phyloP scores from a whole-genome alignment of 1,139 yeast genomes.

The Lizanozyma gosingica region DNA sequence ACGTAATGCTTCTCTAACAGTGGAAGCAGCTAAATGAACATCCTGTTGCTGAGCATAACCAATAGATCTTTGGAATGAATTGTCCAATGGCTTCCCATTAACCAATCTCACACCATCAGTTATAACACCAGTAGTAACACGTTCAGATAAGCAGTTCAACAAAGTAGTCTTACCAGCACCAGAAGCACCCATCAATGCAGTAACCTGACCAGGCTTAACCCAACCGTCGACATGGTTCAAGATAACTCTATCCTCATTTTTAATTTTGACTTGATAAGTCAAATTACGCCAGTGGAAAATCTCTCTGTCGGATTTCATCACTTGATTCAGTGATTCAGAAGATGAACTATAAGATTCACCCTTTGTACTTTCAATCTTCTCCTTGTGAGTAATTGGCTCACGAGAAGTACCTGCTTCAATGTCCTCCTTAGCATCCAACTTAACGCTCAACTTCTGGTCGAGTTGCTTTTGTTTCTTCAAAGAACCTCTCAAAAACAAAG shows the following conservation, averaged over 20 bases:
- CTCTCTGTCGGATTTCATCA: slow-evolving; percentile 17
- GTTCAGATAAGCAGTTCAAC: slow-evolving; percentile 37
- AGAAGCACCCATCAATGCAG: slow-evolving; percentile 69
- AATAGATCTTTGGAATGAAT: slow-evolving; percentile 71
- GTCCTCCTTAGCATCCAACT: not conserved
- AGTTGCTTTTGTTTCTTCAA: slow-evolving; percentile 17
- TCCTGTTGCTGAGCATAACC: slow-evolving; percentile 85
- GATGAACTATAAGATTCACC: slow-evolving; percentile 1
- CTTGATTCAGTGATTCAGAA: slow-evolving; percentile 1
- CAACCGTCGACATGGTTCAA: slow-evolving; percentile 71
- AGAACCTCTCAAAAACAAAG: slow-evolving; percentile 45
- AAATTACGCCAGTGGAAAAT: slow-evolving; percentile 77
- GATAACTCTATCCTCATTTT: slow-evolving; percentile 53
- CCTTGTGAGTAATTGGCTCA: not conserved
- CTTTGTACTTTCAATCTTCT: slow-evolving; percentile 5
- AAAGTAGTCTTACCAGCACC: slow-evolving; percentile 83
- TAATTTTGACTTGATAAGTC: slow-evolving; percentile 64
- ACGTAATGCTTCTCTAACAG: slow-evolving; percentile 70
- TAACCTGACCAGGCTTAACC: slow-evolving; percentile 54
- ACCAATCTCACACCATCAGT: slow-evolving; percentile 65
- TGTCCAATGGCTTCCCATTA: slow-evolving; percentile 59
- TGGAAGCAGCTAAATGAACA: slow-evolving; percentile 62
- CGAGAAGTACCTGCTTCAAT: not conserved
- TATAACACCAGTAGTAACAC: slow-evolving; percentile 72
- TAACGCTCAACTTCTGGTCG: not conserved